phyloP scores from a whole-genome alignment of 208 protist genomes.

The Trypanosoma grayi region DNA sequence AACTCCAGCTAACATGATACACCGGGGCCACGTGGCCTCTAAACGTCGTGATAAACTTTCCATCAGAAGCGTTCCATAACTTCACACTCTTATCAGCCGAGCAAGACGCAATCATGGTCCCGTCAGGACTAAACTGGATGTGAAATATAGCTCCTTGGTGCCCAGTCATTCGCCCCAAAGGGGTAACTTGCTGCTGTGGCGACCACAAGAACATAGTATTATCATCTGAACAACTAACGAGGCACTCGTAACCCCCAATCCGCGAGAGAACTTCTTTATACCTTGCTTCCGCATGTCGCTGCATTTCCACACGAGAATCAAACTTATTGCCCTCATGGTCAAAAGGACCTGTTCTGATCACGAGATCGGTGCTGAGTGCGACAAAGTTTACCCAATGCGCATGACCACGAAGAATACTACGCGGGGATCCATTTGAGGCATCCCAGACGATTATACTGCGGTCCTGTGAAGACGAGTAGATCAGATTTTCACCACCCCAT shows the following conservation, averaged over 20 bases:
- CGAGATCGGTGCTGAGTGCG: slow-evolving; percentile 97
- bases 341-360: slow-evolving; percentile 94
- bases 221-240: slow-evolving; percentile 97
- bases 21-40: slow-evolving; percentile 96
- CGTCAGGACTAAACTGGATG: slow-evolving; percentile 97
- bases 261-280: slow-evolving; percentile 83
- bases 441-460: slow-evolving; percentile 97
- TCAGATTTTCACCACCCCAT: slow-evolving; percentile 94
- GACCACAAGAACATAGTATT: slow-evolving; percentile 98
- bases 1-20: slow-evolving; percentile 97
- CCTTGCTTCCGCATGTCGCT: slow-evolving; percentile 57
- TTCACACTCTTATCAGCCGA: slow-evolving; percentile 98
- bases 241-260: slow-evolving; percentile 74
- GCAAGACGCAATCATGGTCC: slow-evolving; percentile 95
- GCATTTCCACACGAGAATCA: slow-evolving; percentile 44
- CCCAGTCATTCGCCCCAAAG: slow-evolving; percentile 91
- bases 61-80: slow-evolving; percentile 93
- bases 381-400: slow-evolving; percentile 99
- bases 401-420: slow-evolving; percentile 93
- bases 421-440: slow-evolving; percentile 59
- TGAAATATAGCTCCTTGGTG: slow-evolving; percentile 94
- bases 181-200: slow-evolving; percentile 78
- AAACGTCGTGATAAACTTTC: slow-evolving; percentile 93
- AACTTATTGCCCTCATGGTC: slow-evolving; percentile 90
- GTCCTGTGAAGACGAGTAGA: slow-evolving; percentile 97